Base-by-base conservation (phyloP, 768 basidiomycete species). In the Auricularia sp. region DNA sequence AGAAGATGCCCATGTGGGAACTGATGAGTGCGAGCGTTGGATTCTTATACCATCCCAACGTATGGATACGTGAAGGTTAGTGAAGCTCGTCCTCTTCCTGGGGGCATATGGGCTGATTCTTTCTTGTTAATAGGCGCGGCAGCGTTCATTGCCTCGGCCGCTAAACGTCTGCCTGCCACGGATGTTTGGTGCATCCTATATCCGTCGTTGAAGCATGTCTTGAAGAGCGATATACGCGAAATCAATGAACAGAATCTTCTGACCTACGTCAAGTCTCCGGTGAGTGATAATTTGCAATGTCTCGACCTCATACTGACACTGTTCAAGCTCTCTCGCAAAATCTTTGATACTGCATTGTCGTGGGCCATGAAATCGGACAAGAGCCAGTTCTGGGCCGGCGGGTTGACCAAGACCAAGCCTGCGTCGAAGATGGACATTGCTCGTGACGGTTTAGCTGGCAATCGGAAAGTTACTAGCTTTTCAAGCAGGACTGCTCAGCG, bases 121-220 rank as follows among this genome's bases (percentile, higher is more conserved):
- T 24, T 61, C 59, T 42, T 8, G 47, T 62, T 21, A 67, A 8
- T 67, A 96, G 94, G 90, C 29, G 86, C 95, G 18, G 87, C 86
- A 13, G 87, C 92, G 0, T 94, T 99, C 73, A 88, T 98, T 54
- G 87, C 92, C 2, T 87, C 92, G 3, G 89, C 92, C 8, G 88
- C 90, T 2, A 85, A 87, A 54, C 88, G 90, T 67, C 82, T 99
- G 5, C 90, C 89, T 0, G 75, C 80, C 2, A 94, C 92, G 63
- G 97, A 99, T 71, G 87, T 93, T 24, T 98, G 97, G 96, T 98
- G 94, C 71, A 96, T 98, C 51, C 75, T 99, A 8, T 98, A 98
- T 69, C 96, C 97, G 0, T 91, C 90, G 0, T 75, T 98, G 51
- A 83, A 91, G 58, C 89, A 94, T 70, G 86, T 94, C 65, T 78